Conservation (phyloP, 2,329 filamentous ascomycete species). For the Malbranchea zuffiana region DNA sequence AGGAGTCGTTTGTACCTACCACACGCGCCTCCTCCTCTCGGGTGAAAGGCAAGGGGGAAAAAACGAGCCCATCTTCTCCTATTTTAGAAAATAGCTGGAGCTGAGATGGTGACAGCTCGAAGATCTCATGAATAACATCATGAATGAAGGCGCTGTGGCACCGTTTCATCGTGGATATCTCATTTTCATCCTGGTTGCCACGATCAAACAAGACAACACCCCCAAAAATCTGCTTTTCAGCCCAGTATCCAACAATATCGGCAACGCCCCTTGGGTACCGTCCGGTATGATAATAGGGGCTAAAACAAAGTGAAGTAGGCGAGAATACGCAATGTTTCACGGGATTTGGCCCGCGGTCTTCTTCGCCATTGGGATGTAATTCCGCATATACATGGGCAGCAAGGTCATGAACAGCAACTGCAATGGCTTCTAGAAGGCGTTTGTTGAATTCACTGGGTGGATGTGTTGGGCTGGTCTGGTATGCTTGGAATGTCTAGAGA, state of each 20-base stretch:
- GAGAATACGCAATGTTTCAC: not conserved
- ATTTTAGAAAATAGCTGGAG: too few relatives aligned
- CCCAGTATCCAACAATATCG: conserved; percentile 22
- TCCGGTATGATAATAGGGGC: conserved; percentile 1
- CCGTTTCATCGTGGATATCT: too few relatives aligned
- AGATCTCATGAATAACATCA: conserved; percentile 1
- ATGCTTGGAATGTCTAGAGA: conserved; percentile 6
- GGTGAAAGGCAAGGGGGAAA: too few relatives aligned
- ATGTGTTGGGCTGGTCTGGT: conserved; percentile 3
- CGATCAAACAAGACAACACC: conserved; percentile 22
- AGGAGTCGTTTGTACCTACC: too few relatives aligned
- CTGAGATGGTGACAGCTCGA: conserved; percentile 2
- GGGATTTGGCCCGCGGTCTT: not conserved
- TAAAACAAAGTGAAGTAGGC: not conserved
- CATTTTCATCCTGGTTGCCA: not conserved
- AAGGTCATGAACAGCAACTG: conserved; percentile 6
- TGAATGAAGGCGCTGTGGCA: conserved; percentile 4
- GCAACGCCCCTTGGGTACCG: conserved; percentile 19
- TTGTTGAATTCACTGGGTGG: conserved; percentile 5
- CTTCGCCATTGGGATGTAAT: conserved; percentile 1
- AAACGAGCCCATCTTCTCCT: too few relatives aligned
- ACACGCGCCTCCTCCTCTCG: too few relatives aligned
- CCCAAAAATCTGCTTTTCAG: conserved; percentile 19
- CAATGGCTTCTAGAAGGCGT: conserved; percentile 8
- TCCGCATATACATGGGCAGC: conserved; percentile 1